Evolutionary conservation across 257 asterid genomes (phyloP), one percentile per base, ranked within the genome.

Genomic region (Vinca minor): DNA sequence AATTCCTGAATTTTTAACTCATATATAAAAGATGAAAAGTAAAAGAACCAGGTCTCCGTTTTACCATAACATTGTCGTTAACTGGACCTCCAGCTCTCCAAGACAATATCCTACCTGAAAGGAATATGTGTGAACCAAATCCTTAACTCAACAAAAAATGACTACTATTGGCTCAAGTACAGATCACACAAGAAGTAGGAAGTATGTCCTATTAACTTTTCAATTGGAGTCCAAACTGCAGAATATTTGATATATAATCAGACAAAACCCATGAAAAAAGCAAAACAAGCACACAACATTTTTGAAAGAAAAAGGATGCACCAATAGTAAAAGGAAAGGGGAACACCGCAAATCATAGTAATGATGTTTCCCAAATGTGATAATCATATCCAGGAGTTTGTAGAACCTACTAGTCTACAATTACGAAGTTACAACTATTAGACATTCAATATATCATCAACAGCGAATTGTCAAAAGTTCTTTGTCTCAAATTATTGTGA

Each of bases 1-100:
- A 61, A 15, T 13, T 14, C 23, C 21, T 18, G 6, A 28, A 60
- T 39, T 14, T 15, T 15, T 25, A 1, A 38, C 10, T 45, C 1
- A 8, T 3, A 39, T 13, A 20, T 35, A 41, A 25, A 61, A 36
- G 0, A 21, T 8, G 35, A 5, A 5, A 55, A 35, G 25, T 23
- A 48, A 20, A 55, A 26, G 25, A 1, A 20, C 4, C 57, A 50
- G 31, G 56, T 31, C 47, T 46, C 65, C 44, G 59, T 73, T 71
- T 82, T 85, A 91, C 97, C 96, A 78, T 80, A 67, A 86, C 89
- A 82, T 69, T 72, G 84, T 81, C 86, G 64, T 84, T 74, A 73
- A 81, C 57, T 25, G 84, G 66, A 59, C 44, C 77, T 60, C 96
- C 98, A 59, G 91, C 81, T 79, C 87, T 86, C 96, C 96, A 92